A percentile compares a stretch with the other conserved stretches of the same genome.
phyloP scores from a whole-genome alignment of 2,329 filamentous ascomycete genomes.

The Metarhizium album region DNA sequence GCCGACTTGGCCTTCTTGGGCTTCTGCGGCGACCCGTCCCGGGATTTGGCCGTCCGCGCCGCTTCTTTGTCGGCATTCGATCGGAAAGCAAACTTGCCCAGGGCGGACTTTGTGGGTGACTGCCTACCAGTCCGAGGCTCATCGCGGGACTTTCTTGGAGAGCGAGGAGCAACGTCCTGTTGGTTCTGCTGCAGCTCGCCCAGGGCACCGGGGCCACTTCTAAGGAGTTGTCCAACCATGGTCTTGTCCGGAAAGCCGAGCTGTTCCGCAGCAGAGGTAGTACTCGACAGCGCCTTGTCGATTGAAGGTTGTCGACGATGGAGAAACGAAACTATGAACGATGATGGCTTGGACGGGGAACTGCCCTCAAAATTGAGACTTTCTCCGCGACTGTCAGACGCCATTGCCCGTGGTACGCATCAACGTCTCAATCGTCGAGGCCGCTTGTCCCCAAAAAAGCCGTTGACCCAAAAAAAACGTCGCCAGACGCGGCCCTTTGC shows the following conservation, averaged over 20 bases:
- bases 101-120: constrained; percentile 18
- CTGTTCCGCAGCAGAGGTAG: background rate
- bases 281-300: constrained; percentile 21
- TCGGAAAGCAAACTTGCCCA: constrained; percentile 31
- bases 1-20: constrained; percentile 74
- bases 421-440: background rate
- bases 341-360: constrained; percentile 11
- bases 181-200: constrained; percentile 48
- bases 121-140: constrained; percentile 9
- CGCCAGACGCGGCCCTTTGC: background rate
- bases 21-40: constrained; percentile 45
- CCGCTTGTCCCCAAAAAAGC: background rate
- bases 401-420: constrained; percentile 10
- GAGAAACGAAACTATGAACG: constrained; percentile 34
- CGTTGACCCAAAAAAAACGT: background rate
- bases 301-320: constrained; percentile 37
- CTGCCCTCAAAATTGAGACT: constrained; percentile 5
- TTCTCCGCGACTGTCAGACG: constrained; percentile 7
- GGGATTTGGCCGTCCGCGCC: constrained; percentile 23
- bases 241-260: constrained; percentile 11
- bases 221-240: constrained; percentile 24
- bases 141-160: constrained; percentile 28
- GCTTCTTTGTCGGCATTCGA: constrained; percentile 27
- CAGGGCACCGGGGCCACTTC: constrained; percentile 33
- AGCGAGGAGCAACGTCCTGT: constrained; percentile 28